Percentiles rank a stretch among this genome's conserved stretches.
phyloP scores from a whole-genome alignment of 2,329 filamentous ascomycete species.

The Fusarium sp. region DNA sequence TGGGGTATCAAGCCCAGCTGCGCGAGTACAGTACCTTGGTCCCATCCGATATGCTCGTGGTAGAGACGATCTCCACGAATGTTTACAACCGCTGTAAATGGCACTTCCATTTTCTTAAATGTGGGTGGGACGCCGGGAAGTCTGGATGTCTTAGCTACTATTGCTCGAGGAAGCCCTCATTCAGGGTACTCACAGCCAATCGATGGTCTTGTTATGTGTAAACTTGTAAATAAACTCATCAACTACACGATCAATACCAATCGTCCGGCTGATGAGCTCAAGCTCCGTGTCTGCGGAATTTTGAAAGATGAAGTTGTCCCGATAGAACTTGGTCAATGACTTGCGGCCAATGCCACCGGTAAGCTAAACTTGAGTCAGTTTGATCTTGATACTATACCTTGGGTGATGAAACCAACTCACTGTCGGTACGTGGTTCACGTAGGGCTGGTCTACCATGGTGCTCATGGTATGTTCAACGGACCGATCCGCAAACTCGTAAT shows the following conservation, averaged over 20 bases:
- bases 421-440: constrained; percentile 80
- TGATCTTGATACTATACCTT: too few species aligned
- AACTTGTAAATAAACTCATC: constrained; percentile 75
- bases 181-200: constrained; percentile 69
- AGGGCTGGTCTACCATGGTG: constrained; percentile 83
- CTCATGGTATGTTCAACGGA: constrained; percentile 77
- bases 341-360: constrained; percentile 75
- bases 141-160: constrained; percentile 18
- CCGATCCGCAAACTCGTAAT: constrained; percentile 73
- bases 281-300: constrained; percentile 74
- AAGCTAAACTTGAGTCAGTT: constrained; percentile 46
- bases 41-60: constrained; percentile 75
- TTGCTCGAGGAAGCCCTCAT: rapidly evolving
- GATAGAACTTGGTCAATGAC: constrained; percentile 72
- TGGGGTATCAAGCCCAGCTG: constrained; percentile 66
- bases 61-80: constrained; percentile 70
- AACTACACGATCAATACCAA: constrained; percentile 75
- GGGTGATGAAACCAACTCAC: constrained; percentile 53
- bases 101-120: constrained; percentile 61
- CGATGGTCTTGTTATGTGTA: constrained; percentile 69
- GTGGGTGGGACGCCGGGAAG: constrained; percentile 67
- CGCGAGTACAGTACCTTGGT: constrained; percentile 69
- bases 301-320: constrained; percentile 76
- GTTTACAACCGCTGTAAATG: constrained; percentile 70
- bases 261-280: constrained; percentile 74